Evolutionary conservation across 2,329 filamentous ascomycete genomes (phyloP).

Genomic region (Diplodia seriata): DNA sequence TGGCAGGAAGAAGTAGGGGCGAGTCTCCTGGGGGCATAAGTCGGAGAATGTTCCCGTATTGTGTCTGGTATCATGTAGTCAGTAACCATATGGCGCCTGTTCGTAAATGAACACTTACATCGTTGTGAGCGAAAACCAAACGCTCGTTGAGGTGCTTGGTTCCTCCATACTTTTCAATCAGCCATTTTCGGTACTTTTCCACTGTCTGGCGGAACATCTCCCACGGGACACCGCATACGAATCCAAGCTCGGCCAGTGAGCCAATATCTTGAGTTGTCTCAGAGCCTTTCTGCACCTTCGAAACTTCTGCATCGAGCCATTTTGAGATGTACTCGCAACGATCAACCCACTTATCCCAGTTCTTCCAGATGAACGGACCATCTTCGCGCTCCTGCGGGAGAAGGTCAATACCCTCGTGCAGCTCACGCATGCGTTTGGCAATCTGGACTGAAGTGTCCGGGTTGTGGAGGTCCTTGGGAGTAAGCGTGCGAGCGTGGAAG

Average conservation of each 20-base stretch:
- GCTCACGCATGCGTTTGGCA: constrained; percentile 94
- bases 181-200: constrained; percentile 76
- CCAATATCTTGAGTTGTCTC: constrained; percentile 41
- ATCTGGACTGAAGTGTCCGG: constrained; percentile 89
- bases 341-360: constrained; percentile 91
- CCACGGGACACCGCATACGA: constrained; percentile 87
- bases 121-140: constrained; percentile 96
- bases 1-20: constrained; percentile 84
- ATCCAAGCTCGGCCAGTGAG: constrained; percentile 72
- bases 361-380: constrained; percentile 85
- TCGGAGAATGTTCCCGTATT: constrained; percentile 97
- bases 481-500: constrained; percentile 83
- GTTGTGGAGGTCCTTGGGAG: constrained; percentile 75
- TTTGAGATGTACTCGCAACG: constrained; percentile 67
- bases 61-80: constrained; percentile 66
- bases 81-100: neutral
- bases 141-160: constrained; percentile 70
- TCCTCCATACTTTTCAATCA: constrained; percentile 76
- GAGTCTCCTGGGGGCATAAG: constrained; percentile 74
- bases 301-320: constrained; percentile 68
- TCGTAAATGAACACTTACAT: constrained; percentile 66
- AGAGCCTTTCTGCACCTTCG: constrained; percentile 41
- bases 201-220: constrained; percentile 75
- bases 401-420: constrained; percentile 92
- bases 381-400: constrained; percentile 76